These are phyloP conservation scores for Blastobotrys aristatus DNA, from an alignment of 1,139 yeast genomes.

Conservation along the genomic window DNA sequence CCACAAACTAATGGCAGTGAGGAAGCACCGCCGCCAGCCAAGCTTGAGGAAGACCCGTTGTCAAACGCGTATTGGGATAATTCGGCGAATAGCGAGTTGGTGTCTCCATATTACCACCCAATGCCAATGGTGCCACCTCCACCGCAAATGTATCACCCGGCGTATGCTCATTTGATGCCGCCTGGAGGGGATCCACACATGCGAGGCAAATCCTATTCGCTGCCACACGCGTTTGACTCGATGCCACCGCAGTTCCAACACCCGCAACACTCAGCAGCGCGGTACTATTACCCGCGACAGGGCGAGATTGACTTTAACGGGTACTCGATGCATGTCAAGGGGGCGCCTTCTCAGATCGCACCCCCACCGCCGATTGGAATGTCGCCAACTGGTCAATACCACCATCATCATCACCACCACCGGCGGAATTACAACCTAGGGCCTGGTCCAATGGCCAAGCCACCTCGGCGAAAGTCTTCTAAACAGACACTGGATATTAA, in stretches of 20 bases:
- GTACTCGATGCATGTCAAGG: constrained; percentile 19
- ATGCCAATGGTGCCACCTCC: constrained; percentile 10
- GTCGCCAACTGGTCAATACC: background rate
- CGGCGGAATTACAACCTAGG: constrained; percentile 11
- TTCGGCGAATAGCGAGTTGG: constrained; percentile 23
- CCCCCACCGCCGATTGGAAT: background rate
- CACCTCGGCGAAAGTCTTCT: constrained; percentile 16
- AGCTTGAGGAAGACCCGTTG: constrained; percentile 13
- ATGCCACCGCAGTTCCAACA: constrained; percentile 1
- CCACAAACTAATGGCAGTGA: background rate
- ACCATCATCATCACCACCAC: constrained; percentile 8
- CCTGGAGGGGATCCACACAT: constrained; percentile 17
- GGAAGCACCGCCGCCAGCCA: constrained; percentile 4
- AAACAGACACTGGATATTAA: constrained; percentile 14
- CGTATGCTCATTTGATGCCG: constrained; percentile 12
- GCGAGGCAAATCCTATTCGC: constrained; percentile 23
- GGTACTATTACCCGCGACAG: constrained; percentile 13
- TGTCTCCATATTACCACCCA: constrained; percentile 21
- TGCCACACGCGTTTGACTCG: constrained; percentile 22
- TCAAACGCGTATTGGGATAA: constrained; percentile 25
- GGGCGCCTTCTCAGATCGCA: background rate
- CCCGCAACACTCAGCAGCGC: background rate
- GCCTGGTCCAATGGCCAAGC: constrained; percentile 12
- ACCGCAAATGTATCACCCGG: constrained; percentile 8
- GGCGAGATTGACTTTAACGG: constrained; percentile 23